Evolutionary conservation across 2,329 filamentous ascomycete species (phyloP), one percentile per base, ranked within the genome.

Genomic region (Cladosporium sp.): DNA sequence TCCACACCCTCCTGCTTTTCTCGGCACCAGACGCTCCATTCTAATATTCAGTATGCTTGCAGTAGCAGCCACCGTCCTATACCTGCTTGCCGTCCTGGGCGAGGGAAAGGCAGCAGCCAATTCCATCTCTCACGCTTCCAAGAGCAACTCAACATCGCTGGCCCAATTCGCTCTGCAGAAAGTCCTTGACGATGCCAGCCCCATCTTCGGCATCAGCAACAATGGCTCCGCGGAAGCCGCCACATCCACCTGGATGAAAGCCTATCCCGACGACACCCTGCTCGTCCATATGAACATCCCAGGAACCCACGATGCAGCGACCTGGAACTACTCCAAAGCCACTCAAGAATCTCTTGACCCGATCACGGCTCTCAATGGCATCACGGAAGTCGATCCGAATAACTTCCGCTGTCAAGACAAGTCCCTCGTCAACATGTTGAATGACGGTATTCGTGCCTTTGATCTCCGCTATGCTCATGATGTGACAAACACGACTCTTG

Each of bases 391-490:
- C 14, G 80, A 79, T 64, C 77, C 71, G 5, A 70, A 73, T 0
- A 69, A 67, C 18, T 83, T 78, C 66, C 77, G 79, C 13, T 84
- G 82, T 67, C 83, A 85, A 68, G 70, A 76, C 2, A 59, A 59
- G 4, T 72, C 77, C 0, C 70, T 84, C 0, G 69, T 77, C 16
- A 72, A 73, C 23, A 79, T 80, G 72, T 76, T 85, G 0, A 75
- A 81, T 54, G 75, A 75, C 28, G 83, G 83, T 7, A 79, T 84
- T 16, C 79, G 83, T 18, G 83, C 79, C 39, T 83, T 85, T 65
- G 83, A 85, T 68, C 72, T 85, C 46, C 76, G 82, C n/a, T 82
- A 80, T 69, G 82, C 81, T 2, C 75, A 80, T 34, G 83, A 85
- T 68, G 76, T 80, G 2, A 79, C 79, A 2, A 80, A 79, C 60